Conservation (phyloP, 768 basidiomycete genomes). For the Lactarius tabidus region DNA sequence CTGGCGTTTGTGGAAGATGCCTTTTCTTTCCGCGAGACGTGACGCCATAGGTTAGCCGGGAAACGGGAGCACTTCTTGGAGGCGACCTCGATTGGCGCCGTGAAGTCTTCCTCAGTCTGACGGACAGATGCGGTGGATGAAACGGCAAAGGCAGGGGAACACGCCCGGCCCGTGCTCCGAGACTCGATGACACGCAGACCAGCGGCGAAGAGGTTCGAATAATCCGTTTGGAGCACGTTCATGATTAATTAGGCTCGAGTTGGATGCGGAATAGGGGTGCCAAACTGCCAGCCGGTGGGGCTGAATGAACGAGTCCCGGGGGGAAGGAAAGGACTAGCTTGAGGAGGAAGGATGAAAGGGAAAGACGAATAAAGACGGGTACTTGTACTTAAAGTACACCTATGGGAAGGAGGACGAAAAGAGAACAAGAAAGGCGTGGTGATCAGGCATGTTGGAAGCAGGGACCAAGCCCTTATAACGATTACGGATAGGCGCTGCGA, state of each 20-base stretch:
- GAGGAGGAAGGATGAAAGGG: constrained; percentile 16
- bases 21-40: neutral
- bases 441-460: neutral
- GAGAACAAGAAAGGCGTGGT: constrained; percentile 13
- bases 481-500: constrained; percentile 20
- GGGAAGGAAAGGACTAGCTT: neutral
- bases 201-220: constrained; percentile 24
- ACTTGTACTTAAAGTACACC: constrained; percentile 17
- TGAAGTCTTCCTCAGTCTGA: neutral
- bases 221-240: constrained; percentile 19
- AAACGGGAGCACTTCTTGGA: constrained; percentile 13
- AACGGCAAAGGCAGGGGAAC: neutral
- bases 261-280: neutral
- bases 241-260: neutral
- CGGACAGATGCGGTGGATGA: neutral
- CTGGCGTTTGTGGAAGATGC: neutral
- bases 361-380: constrained; percentile 14
- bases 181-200: constrained; percentile 22
- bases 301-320: neutral
- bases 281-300: neutral
- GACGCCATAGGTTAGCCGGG: constrained; percentile 8
- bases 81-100: neutral
- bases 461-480: constrained; percentile 12
- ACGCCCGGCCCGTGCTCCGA: constrained; percentile 2
- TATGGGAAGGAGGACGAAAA: neutral